Conservation (phyloP, 2,329 filamentous ascomycete genomes). For the Xylariaceae sp. region DNA sequence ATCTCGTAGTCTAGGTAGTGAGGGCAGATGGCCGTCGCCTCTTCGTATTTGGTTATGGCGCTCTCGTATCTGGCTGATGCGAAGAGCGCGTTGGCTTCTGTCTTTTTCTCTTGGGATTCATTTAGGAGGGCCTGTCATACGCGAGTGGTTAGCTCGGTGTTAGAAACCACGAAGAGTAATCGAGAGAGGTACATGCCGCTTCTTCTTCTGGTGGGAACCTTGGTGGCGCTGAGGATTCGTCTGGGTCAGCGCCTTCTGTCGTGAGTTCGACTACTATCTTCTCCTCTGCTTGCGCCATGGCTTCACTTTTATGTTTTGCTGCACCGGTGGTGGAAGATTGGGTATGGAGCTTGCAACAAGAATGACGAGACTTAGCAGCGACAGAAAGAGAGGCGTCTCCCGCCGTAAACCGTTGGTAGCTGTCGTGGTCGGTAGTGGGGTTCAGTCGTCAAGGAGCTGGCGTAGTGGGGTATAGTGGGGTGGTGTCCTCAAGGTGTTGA, state of each 20-base stretch:
- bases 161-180: neutral
- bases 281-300: slow-evolving; percentile 18
- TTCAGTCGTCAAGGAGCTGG: no score
- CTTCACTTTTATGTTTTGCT: no score
- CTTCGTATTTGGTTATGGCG: slow-evolving; percentile 78
- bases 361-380: no score
- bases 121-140: slow-evolving; percentile 58
- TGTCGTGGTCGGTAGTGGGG: no score
- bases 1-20: slow-evolving; percentile 84
- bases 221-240: slow-evolving; percentile 31
- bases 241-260: slow-evolving; percentile 18
- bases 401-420: no score
- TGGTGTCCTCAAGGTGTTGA: no score
- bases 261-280: slow-evolving; percentile 1
- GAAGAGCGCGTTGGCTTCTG: slow-evolving; percentile 77
- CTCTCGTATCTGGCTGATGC: slow-evolving; percentile 65
- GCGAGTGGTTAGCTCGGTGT: slow-evolving; percentile 2
- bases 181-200: slow-evolving; percentile 39
- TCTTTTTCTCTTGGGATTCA: slow-evolving; percentile 70
- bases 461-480: no score
- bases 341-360: no score
- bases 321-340: no score
- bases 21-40: slow-evolving; percentile 73
- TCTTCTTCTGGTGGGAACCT: slow-evolving; percentile 55
- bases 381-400: no score